phyloP scores from a whole-genome alignment of 2,329 filamentous ascomycete genomes.

The Didymella arachidicola region DNA sequence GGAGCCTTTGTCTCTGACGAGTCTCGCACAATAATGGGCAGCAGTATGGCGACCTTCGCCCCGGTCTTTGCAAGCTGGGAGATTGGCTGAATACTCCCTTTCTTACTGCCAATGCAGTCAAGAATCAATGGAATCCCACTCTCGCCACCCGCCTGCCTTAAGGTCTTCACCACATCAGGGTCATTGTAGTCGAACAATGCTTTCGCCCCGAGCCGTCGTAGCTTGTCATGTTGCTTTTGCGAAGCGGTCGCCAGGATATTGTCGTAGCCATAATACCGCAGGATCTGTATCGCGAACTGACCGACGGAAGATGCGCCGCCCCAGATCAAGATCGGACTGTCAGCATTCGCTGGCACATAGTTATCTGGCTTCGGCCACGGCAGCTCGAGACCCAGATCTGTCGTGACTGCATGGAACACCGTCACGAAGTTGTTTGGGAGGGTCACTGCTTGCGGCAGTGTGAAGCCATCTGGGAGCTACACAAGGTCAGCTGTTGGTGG shows the following conservation, averaged over 20 bases:
- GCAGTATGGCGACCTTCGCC: conserved; percentile 63
- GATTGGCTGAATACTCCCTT: conserved; percentile 49
- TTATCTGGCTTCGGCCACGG: conserved; percentile 64
- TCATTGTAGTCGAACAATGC: conserved; percentile 53
- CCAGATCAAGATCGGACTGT: conserved; percentile 52
- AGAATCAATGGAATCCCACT: conserved; percentile 39
- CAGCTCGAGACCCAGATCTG: conserved; percentile 62
- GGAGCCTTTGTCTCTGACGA: conserved; percentile 59
- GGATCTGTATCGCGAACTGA: conserved; percentile 53
- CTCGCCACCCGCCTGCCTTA: conserved; percentile 30
- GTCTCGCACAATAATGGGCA: conserved; percentile 66
- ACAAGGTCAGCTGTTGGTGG: conserved; percentile 13
- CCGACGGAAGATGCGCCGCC: conserved; percentile 56
- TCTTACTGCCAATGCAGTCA: conserved; percentile 46
- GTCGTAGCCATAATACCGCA: conserved; percentile 52
- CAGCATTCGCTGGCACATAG: conserved; percentile 47
- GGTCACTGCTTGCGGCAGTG: conserved; percentile 59
- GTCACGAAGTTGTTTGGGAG: conserved; percentile 66
- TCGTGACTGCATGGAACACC: conserved; percentile 63
- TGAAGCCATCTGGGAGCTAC: conserved; percentile 54
- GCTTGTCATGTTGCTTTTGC: conserved; percentile 48
- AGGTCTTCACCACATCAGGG: conserved; percentile 38
- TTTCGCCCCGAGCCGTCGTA: conserved; percentile 51
- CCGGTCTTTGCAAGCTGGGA: conserved; percentile 60
- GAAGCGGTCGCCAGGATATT: conserved; percentile 53